Percentiles rank a stretch among this genome's conserved stretches.
Conservation (phyloP, 768 basidiomycete genomes). For the Suillus americanus region DNA sequence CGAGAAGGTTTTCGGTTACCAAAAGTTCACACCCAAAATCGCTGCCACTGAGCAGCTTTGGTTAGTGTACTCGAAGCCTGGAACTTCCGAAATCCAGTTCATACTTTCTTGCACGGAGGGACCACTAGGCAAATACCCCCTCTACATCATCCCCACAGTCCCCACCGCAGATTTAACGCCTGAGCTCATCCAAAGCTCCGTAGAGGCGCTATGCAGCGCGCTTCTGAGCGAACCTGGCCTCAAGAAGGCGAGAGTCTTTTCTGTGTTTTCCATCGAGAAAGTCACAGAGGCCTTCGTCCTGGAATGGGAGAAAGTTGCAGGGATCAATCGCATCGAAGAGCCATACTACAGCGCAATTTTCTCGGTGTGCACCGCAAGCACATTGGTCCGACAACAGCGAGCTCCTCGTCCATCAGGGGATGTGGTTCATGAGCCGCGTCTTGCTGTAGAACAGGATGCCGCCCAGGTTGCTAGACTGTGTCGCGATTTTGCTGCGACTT, state of each 20-base stretch:
- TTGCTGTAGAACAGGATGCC: conserved; percentile 33
- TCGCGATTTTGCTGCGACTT: conserved; percentile 53
- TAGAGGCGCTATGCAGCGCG: conserved; percentile 35
- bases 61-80: conserved; percentile 27
- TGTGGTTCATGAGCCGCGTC: conserved; percentile 29
- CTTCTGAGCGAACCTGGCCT: conserved; percentile 27
- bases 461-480: conserved; percentile 46
- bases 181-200: conserved; percentile 36
- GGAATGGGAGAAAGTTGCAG: conserved; percentile 49
- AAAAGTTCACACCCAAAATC: conserved; percentile 6
- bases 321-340: conserved; percentile 33
- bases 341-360: conserved; percentile 67
- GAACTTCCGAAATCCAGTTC: conserved; percentile 38
- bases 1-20: conserved; percentile 18
- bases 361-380: conserved; percentile 49
- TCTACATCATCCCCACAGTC: conserved; percentile 45
- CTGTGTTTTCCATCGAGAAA: conserved; percentile 57
- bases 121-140: conserved; percentile 57
- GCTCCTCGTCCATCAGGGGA: conserved; percentile 8
- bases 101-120: conserved; percentile 61
- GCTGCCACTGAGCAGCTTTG: conserved; percentile 23
- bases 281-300: conserved; percentile 47
- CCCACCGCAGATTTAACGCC: conserved; percentile 42
- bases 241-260: conserved; percentile 47
- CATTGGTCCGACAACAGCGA: conserved; percentile 27